Percentiles rank a stretch among this genome's conserved stretches.
Conservation (phyloP, 1,284 basidiomycete genomes). For the Rhodotorula mucilaginosa region DNA sequence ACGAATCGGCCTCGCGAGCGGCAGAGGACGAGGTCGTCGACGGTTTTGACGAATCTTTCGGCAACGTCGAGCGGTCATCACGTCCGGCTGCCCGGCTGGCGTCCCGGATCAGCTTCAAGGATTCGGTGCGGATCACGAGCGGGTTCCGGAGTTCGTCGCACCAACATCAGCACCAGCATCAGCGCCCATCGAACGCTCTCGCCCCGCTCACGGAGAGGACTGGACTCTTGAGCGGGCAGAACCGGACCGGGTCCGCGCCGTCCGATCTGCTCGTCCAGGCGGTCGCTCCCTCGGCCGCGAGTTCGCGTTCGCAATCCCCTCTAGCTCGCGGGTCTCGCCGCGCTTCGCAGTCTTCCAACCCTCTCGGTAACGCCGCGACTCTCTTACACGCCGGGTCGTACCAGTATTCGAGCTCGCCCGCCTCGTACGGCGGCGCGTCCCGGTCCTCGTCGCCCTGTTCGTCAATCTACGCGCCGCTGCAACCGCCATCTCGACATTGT, state of each 20-base stretch:
- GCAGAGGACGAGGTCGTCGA: neutral
- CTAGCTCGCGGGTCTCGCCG: neutral
- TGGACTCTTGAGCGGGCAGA: neutral
- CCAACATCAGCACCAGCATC: neutral
- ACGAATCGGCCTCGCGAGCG: neutral
- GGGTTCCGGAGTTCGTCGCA: neutral
- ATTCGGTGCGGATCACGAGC: conserved; percentile 23
- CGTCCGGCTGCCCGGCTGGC: neutral
- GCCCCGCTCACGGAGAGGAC: neutral
- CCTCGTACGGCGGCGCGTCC: conserved; percentile 20
- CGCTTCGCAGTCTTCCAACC: neutral
- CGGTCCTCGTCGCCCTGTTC: conserved; percentile 34
- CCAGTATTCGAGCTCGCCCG: conserved; percentile 23
- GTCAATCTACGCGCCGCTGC: conserved; percentile 33
- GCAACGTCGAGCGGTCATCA: neutral
- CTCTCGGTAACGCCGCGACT: neutral
- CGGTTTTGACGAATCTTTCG: neutral
- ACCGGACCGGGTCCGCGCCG: conserved; percentile 5
- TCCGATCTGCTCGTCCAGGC: conserved; percentile 23
- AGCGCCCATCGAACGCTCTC: neutral
- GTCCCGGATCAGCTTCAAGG: conserved; percentile 25
- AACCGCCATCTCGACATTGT: conserved; percentile 21
- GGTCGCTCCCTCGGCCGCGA: conserved; percentile 12
- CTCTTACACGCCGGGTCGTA: conserved; percentile 3
- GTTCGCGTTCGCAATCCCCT: conserved; percentile 10